Base-by-base conservation (phyloP, 2,329 filamentous ascomycete species). In the Chrysoporthe deuterocubensis region DNA sequence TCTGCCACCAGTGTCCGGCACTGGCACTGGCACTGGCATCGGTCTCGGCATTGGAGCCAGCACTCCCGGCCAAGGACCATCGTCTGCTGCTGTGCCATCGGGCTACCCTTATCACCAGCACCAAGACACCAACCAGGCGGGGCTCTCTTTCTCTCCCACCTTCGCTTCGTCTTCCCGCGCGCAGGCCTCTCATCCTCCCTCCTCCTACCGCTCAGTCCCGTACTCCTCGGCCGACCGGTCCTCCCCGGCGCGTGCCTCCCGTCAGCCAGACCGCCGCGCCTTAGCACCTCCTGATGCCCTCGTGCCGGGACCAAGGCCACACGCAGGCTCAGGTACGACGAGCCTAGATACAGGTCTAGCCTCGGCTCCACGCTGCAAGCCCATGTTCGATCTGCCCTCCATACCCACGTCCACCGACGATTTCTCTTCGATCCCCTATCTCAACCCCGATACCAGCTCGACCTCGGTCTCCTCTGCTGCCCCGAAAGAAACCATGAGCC, bases 401-500 rank as follows among this genome's bases (percentile, higher is more conserved):
- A 70, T 70, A 66, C 66, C 68, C 56, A 70, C 63, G 59, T 70
- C 66, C 63, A 66, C 54, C 68, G 66, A 68, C 68, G 68, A 70
- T 56, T 68, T 70, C 58, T 62, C 68, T 26, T 67, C 68, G 48
- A 68, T 70, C 40, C 66, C 68, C 48, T 65, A 70, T 18, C 68
- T 68, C 6, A 60, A 66, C 56, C 43, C 63, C 5, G 43, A 54
- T 40, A 13, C 54, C 42, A 42, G 42, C 43, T 50, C 66, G 26
- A 37, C 62, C 34, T 59, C 63, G 58, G 52, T 56, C 14, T 18
- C 58, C 32, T 26, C 64, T n/a, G 1, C 59, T 26, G 37, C 34
- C 14, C 46, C 37, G 9, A 54, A 62, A 52, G 59, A 50, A 70
- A 75, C 72, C 63, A 80, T 80, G 78, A 79, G 80, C 72, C 79